These are phyloP conservation scores for Arabidopsis arenosa DNA, from an alignment of 345 rosid genomes.

Conservation along the genomic window DNA sequence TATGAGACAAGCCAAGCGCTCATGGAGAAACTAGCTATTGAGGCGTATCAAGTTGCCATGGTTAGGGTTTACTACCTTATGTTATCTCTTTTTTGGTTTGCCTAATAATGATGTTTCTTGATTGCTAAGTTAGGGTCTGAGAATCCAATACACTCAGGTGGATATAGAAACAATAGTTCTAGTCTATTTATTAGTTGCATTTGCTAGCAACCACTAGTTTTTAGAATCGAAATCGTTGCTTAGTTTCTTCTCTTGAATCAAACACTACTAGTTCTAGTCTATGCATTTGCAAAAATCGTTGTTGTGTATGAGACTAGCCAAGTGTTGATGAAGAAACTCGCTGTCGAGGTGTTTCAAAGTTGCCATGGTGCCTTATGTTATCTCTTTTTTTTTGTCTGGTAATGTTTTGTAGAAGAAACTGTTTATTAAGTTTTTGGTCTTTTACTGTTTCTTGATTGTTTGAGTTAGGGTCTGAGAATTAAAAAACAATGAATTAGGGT, in stretches of 20 bases:
- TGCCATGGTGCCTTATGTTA: too few species aligned
- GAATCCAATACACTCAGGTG: not conserved
- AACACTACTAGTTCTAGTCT: too few species aligned
- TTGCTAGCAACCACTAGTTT: too few species aligned
- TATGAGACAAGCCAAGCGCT: slow-evolving; percentile 65
- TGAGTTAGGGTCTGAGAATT: slow-evolving; percentile 26
- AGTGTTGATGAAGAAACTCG: too few species aligned
- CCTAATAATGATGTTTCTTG: not conserved
- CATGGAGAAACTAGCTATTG: slow-evolving; percentile 81
- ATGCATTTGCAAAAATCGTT: not conserved
- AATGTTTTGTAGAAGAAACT: not conserved
- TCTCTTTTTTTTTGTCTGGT: too few species aligned
- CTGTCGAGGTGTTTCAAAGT: too few species aligned
- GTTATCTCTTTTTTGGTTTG: not conserved
- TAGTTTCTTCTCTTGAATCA: too few species aligned
- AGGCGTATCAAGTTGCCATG: slow-evolving; percentile 80
- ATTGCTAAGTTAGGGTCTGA: slow-evolving; percentile 24
- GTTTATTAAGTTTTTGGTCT: too few species aligned
- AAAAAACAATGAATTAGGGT: not conserved
- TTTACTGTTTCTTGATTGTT: slow-evolving; percentile 21
- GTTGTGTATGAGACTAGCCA: too few species aligned
- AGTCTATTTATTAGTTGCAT: too few species aligned
- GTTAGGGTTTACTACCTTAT: slow-evolving; percentile 46
- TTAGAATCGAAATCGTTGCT: too few species aligned
- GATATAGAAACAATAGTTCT: too few species aligned